Conservation (phyloP, 2,329 filamentous ascomycete species). For the Xylaria hypoxylon region DNA sequence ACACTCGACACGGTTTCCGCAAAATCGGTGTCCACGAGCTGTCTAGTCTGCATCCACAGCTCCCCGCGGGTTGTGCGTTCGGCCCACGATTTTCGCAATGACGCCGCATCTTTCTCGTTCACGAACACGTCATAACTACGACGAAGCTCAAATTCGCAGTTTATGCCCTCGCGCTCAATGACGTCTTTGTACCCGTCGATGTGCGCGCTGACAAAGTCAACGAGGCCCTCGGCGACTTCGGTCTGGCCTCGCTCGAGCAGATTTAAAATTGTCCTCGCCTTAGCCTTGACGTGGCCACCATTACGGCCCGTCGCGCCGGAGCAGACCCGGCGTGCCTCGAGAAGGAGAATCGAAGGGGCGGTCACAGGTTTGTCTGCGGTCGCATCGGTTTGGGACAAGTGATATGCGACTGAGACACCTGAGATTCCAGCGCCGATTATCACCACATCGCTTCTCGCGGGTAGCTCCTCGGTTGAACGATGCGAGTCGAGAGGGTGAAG, state of each 20-base stretch:
- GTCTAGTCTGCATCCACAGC: conserved; percentile 26
- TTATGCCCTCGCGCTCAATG: conserved; percentile 35
- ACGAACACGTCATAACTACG: conserved; percentile 36
- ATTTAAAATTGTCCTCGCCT: conserved; percentile 24
- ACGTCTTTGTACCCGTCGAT: conserved; percentile 32
- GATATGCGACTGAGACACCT: conserved; percentile 36
- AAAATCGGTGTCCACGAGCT: conserved; percentile 20
- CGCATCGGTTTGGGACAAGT: conserved; percentile 15
- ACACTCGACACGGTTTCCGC: conserved; percentile 31
- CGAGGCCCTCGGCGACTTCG: conserved; percentile 14
- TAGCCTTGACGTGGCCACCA: conserved; percentile 37
- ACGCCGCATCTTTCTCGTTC: conserved; percentile 17
- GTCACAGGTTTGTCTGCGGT: neutral
- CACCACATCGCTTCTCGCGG: conserved; percentile 30
- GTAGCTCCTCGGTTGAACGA: conserved; percentile 33
- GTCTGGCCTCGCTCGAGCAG: neutral
- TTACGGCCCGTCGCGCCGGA: conserved; percentile 39
- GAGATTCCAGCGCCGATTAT: conserved; percentile 38
- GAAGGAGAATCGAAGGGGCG: conserved; percentile 32
- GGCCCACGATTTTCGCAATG: conserved; percentile 5
- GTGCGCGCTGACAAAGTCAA: conserved; percentile 21
- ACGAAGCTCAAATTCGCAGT: conserved; percentile 41
- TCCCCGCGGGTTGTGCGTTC: conserved; percentile 3
- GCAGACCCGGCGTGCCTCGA: conserved; percentile 38
- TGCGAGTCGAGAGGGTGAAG: conserved; percentile 36